These are phyloP conservation scores for Ophiostoma triangulosporum DNA, from an alignment of 2,329 filamentous ascomycete genomes.

Conservation along the genomic window DNA sequence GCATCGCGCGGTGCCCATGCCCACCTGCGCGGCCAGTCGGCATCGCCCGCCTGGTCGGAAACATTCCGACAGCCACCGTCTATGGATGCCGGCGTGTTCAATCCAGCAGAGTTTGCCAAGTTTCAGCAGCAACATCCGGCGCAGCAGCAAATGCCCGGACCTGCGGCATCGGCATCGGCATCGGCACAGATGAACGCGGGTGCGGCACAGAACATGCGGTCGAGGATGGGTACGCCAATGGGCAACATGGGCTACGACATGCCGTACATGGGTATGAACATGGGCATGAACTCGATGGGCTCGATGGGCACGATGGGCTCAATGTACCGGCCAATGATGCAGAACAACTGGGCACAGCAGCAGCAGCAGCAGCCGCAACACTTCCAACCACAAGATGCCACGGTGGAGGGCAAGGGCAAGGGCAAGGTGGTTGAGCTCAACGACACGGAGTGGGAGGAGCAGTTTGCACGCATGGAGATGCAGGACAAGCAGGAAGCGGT, in stretches of 20 bases:
- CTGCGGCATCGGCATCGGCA: slow-evolving; percentile 35
- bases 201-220: slow-evolving; percentile 19
- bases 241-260: slow-evolving; percentile 29
- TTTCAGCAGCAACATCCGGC: slow-evolving; percentile 58
- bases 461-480: slow-evolving; percentile 80
- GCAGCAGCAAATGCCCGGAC: slow-evolving; percentile 19
- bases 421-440: slow-evolving; percentile 91
- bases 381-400: slow-evolving; percentile 15
- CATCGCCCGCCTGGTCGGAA: slow-evolving; percentile 40
- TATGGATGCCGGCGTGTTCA: slow-evolving; percentile 59
- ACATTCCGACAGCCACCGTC: slow-evolving; percentile 45
- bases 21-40: slow-evolving; percentile 38
- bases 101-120: slow-evolving; percentile 70
- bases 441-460: slow-evolving; percentile 88
- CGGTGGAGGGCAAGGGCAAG: slow-evolving; percentile 41
- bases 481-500: slow-evolving; percentile 37
- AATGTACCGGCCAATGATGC: slow-evolving; percentile 33
- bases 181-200: slow-evolving; percentile 34
- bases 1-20: slow-evolving; percentile 32
- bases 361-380: slow-evolving; percentile 34
- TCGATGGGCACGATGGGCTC: too few species aligned
- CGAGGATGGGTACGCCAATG: slow-evolving; percentile 40
- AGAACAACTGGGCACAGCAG: slow-evolving; percentile 28
- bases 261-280: slow-evolving; percentile 25
- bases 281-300: slow-evolving; percentile 26